These are phyloP conservation scores for Huiozyma sinensis DNA, from an alignment of 805 yeast species.

Conservation along the genomic window DNA sequence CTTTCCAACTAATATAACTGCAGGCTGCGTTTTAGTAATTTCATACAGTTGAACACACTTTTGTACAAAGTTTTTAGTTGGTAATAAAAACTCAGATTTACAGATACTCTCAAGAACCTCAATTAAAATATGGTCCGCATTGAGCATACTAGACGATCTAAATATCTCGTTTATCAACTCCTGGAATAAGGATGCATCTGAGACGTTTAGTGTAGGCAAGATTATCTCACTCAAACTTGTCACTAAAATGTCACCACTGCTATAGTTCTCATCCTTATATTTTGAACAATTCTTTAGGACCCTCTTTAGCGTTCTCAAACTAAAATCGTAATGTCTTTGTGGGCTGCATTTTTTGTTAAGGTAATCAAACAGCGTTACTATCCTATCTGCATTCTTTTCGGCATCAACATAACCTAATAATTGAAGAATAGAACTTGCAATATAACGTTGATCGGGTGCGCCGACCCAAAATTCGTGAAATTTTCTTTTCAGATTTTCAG, in stretches of 20 bases:
- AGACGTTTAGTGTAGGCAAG: conserved; percentile 51
- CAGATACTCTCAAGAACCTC: conserved; percentile 22
- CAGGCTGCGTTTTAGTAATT: conserved; percentile 56
- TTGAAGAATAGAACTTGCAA: conserved; percentile 60
- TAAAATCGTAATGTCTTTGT: conserved; percentile 84
- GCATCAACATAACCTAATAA: conserved; percentile 61
- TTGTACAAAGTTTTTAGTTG: conserved; percentile 35
- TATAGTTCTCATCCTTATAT: conserved; percentile 18
- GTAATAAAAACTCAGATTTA: conserved; percentile 21
- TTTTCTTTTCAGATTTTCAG: conserved; percentile 73
- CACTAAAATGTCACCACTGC: conserved; percentile 14
- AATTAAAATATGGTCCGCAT: conserved; percentile 3
- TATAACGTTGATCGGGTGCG: conserved; percentile 55
- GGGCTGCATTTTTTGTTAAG: conserved; percentile 34
- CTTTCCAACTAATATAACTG: conserved; percentile 69
- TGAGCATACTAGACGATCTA: not conserved
- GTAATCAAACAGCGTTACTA: conserved; percentile 45
- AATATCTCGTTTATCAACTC: not conserved
- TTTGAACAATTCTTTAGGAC: conserved; percentile 50
- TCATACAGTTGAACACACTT: conserved; percentile 55
- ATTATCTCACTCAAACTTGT: conserved; percentile 27
- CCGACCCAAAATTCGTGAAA: conserved; percentile 70
- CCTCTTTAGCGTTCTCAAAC: conserved; percentile 69
- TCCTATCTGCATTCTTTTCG: conserved; percentile 30
- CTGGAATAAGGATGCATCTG: conserved; percentile 38